Evolutionary conservation across 306 rosid genomes (phyloP), one percentile per base, ranked within the genome.

Genomic region (Begonia fuchsioides): DNA sequence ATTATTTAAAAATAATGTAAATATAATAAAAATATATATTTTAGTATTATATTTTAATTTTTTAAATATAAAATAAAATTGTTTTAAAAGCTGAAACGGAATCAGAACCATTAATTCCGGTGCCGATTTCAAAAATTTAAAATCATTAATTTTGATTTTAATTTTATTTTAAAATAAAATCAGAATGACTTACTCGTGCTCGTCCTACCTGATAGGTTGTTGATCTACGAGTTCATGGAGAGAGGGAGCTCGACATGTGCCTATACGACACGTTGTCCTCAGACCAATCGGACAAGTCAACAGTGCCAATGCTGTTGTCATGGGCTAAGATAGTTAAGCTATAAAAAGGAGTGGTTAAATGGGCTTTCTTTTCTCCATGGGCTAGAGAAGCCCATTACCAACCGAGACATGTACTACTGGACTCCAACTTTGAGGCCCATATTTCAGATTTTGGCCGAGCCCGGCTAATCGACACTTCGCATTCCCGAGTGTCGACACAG

Each of bases 401-500:
- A 88, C 17, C 60, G 95, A 11, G 94, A 90, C 10, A 90, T 53
- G 76, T 90, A 11, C 35, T 90, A 15, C 35, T 90, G 70, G 85
- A 84, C 68, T 53, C 69, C 0, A 63, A 66, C 1, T 90, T 72
- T 16, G 68, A 75, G 68, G 87, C 98, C 68, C 95, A 86, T 39
- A 81, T 90, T 12, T 78, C 95, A 2, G 98, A 85, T 65, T 90
- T 90, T 20, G 98, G 98, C 56, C 87, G 84, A 0, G 98, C 98
- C 0, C 64, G 98, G 18, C 68, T 67, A 40, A 66, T 90, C 0
- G 93, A 76, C 5, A 11, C 48, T 0, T 55, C 83, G 0, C 44
- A 51, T 12, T 66, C 95, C 0, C 95, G 85, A 41, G 95, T 85
- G 53, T 90, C 94, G 0, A 90, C 95, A 2, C 94, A 84, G n/a